Base-by-base conservation (phyloP, 345 rosid species). In the Populus davidiana region DNA sequence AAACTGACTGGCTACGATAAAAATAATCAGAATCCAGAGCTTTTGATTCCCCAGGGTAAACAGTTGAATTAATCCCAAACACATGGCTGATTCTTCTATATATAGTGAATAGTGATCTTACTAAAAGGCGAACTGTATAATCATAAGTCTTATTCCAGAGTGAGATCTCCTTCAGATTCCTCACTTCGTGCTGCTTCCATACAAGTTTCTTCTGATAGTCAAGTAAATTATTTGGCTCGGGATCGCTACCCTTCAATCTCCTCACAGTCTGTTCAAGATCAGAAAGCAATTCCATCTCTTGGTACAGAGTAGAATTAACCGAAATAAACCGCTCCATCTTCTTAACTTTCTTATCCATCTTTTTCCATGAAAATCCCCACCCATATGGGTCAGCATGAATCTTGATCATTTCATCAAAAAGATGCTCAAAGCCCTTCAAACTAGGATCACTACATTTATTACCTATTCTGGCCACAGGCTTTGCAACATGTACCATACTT, bases 161-260 rank as follows among this genome's bases (percentile, higher is more conserved):
- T 33, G 99, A 96, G 14, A 78, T 84, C 71, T 86, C 93, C 82
- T 83, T 87, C 81, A 96, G 75, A 82, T 71, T 87, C 90, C 85
- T 96, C 70, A 96, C 94, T 82, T 93, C 97, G 1, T 90, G 98
- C 78, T 77, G 88, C 89, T 96, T 96, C 98, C 95, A 91, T 9
- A 80, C 81, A 23, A 91, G 90, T 82, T 93, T 92, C 82, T 90
- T 93, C 78, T 90, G 89, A 82, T 79, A 90, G 70, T 93, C 94
- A 67, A 85, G 79, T 47, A 91, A 75, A 86, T 77, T 90, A 36
- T 87, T 93, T 6, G 89, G 88, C 41, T 87, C 92, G 18, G 86
- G 82, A 49, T 89, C 93, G 78, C 84, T 81, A 49, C 78, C 77
- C 87, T 74, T 84, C 94, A 92, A 87, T 79, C 99, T 87, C 85